phyloP scores from a whole-genome alignment of 306 rosid species.

The Quercus berberidifolia region DNA sequence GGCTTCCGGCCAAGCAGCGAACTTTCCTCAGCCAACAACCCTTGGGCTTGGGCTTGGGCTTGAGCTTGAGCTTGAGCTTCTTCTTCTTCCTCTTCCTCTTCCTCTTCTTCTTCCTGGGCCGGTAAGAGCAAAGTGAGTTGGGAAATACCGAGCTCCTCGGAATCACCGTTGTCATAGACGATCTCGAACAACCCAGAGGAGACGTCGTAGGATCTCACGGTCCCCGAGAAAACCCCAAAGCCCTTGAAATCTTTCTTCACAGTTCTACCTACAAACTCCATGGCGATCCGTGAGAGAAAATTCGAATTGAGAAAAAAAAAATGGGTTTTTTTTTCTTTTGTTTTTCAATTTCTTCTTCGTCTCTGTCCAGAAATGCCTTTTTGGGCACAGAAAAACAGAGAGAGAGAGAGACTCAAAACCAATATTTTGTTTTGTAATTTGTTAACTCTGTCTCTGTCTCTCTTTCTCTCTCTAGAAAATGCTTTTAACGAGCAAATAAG shows the following conservation, averaged over 20 bases:
- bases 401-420: background rate
- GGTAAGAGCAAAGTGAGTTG: slow-evolving; percentile 44
- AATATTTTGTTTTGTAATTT: too few species aligned
- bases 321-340: background rate
- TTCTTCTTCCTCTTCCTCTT: background rate
- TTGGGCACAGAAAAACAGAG: background rate
- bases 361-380: slow-evolving; percentile 11
- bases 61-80: too few species aligned
- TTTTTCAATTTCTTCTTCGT: background rate
- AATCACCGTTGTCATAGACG: slow-evolving; percentile 57
- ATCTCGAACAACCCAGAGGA: slow-evolving; percentile 61
- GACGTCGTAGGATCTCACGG: slow-evolving; percentile 68
- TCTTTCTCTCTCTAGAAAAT: slow-evolving; percentile 26
- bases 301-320: background rate
- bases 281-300: slow-evolving; percentile 39
- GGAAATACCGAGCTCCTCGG: slow-evolving; percentile 54
- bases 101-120: slow-evolving; percentile 6
- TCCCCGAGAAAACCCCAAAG: slow-evolving; percentile 47
- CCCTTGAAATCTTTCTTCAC: slow-evolving; percentile 58
- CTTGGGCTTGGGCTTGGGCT: background rate
- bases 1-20: slow-evolving; percentile 59
- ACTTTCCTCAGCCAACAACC: slow-evolving; percentile 9
- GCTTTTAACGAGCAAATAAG: slow-evolving; percentile 36
- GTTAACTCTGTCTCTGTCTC: background rate
- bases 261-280: slow-evolving; percentile 76